Evolutionary conservation across 2,329 filamentous ascomycete genomes (phyloP), one percentile per base, ranked within the genome.

Genomic region (Calonectria multiphialidica): DNA sequence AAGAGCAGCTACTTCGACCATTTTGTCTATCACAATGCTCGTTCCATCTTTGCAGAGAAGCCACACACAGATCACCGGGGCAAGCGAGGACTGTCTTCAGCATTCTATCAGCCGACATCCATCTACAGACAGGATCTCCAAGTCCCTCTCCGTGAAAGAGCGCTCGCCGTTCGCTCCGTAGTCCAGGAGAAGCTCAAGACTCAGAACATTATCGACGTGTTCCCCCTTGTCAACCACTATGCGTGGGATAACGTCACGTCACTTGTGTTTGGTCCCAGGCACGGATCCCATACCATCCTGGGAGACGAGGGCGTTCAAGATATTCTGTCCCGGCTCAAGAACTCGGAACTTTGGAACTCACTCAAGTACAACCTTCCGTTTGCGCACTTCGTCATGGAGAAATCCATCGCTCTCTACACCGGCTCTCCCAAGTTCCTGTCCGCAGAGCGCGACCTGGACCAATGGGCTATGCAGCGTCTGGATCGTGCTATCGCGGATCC

Each of bases 1-100:
- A 64, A 64, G 61, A 64, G 61, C n/a, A 49, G 45, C 44, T 64
- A 64, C 21, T 64, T 64, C 21, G 61, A 64, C 21, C 61, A 64
- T 21, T 64, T 64, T 28, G 45, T 50, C 16, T 64, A 64, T 10
- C 61, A 64, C 45, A 64, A 64, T 25, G 61, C 42, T 18, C 61
- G 61, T 42, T 49, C 61, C 13, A 49, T 64, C 44, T 64, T 64
- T 2, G 61, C 61, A 13, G 61, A 64, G 21, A 64, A 64, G 42
- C 61, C 61, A 2, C 45, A 64, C 16, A 25, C 44, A 12, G 61
- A 64, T 16, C 61, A 64, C 61, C 44, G 61, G 1, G 44, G 61
- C 61, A 64, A 64, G 61, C 44, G 61, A 37, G 61, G 28, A 21
- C 44, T 64, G n/a, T 49, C 44, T 18, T 64, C 61, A 2, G 61